A percentile compares a stretch with the other conserved stretches of the same genome.
These are phyloP conservation scores for Penicillium macrosclerotiorum DNA, from an alignment of 495 filamentous ascomycete species.

Conservation along the genomic window DNA sequence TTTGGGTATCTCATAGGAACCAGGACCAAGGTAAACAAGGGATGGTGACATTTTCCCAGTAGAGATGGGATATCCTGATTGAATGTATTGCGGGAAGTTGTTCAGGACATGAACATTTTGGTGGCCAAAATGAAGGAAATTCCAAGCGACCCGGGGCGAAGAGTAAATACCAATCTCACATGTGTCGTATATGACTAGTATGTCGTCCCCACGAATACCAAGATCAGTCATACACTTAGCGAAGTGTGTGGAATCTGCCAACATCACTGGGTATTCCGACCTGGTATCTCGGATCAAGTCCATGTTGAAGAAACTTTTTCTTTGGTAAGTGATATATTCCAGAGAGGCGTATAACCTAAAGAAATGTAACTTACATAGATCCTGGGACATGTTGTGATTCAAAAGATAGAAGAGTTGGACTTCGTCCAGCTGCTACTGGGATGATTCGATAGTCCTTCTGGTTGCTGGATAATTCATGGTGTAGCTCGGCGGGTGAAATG, in stretches of 20 bases:
- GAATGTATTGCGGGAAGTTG: constrained; percentile 26
- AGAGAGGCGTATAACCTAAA: too few species aligned
- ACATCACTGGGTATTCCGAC: constrained; percentile 30
- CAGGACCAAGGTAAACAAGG: too few species aligned
- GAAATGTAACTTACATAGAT: constrained; percentile 25
- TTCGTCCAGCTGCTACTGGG: not conserved
- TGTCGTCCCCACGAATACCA: constrained; percentile 24
- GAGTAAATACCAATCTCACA: constrained; percentile 29
- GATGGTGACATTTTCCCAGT: too few species aligned
- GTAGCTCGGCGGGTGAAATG: not conserved
- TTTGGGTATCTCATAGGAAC: not conserved
- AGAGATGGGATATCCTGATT: not conserved
- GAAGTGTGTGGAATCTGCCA: constrained; percentile 24
- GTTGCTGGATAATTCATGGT: not conserved
- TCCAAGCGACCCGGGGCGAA: constrained; percentile 33
- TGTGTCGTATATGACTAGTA: constrained; percentile 33
- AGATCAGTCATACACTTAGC: constrained; percentile 18
- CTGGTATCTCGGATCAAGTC: constrained; percentile 20
- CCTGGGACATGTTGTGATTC: constrained; percentile 26
- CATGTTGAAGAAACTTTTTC: constrained; percentile 32
- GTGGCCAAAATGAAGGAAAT: constrained; percentile 27
- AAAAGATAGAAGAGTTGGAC: constrained; percentile 4
- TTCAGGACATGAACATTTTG: constrained; percentile 30
- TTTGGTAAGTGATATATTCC: too few species aligned
- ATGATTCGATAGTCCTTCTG: not conserved